Evolutionary conservation across 768 basidiomycete species (phyloP).

Genomic region (Pisolithus microcarpus): DNA sequence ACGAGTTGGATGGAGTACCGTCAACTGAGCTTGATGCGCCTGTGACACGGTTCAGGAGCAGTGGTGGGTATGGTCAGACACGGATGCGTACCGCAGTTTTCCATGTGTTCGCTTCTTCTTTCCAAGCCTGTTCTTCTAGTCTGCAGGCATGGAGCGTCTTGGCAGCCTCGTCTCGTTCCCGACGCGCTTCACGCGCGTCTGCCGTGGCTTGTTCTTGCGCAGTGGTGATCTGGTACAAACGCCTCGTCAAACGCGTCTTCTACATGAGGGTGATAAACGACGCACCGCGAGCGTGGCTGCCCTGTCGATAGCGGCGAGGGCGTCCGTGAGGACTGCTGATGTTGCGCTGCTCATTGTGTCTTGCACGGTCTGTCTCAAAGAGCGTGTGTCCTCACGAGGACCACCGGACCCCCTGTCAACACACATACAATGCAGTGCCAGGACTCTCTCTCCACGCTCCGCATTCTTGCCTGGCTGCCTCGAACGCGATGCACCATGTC

Average conservation of each 20-base stretch:
- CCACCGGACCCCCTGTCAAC: too few species aligned
- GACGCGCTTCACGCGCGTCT: slow-evolving; percentile 41
- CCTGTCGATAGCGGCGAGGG: slow-evolving; percentile 35
- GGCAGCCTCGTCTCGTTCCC: slow-evolving; percentile 44
- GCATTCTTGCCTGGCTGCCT: too few species aligned
- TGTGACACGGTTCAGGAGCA: slow-evolving; percentile 15
- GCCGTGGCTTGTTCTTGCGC: slow-evolving; percentile 46
- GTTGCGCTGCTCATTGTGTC: slow-evolving; percentile 27
- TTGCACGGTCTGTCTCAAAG: too few species aligned
- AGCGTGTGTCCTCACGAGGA: too few species aligned
- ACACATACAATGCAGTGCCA: too few species aligned
- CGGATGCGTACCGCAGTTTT: slow-evolving; percentile 43
- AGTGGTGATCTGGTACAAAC: slow-evolving; percentile 38
- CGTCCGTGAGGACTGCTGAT: slow-evolving; percentile 34
- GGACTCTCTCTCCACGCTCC: too few species aligned
- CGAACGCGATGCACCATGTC: too few species aligned
- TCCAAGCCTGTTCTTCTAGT: slow-evolving; percentile 43
- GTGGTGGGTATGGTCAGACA: slow-evolving; percentile 8
- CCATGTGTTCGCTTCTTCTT: slow-evolving; percentile 33
- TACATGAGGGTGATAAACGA: neutral
- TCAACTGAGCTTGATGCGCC: slow-evolving; percentile 51
- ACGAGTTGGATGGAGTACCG: slow-evolving; percentile 28
- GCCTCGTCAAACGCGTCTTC: neutral
- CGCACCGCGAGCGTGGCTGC: slow-evolving; percentile 36
- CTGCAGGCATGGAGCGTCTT: slow-evolving; percentile 39